phyloP scores from a whole-genome alignment of 2,329 filamentous ascomycete species.

The Aspergillus tamarii region DNA sequence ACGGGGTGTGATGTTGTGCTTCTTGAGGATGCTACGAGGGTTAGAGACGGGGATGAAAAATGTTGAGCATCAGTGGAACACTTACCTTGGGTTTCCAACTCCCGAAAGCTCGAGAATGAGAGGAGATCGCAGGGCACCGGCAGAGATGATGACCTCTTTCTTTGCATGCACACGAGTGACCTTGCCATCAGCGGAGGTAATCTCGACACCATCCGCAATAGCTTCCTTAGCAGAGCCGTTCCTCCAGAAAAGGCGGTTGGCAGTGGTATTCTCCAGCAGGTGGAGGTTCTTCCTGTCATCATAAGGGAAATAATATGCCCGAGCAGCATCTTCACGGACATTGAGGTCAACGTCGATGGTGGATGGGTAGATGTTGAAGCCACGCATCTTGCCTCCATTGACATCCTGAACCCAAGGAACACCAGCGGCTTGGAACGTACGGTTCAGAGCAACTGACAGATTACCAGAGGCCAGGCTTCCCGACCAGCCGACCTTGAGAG shows the following conservation, averaged over 20 bases:
- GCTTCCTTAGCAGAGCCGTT: conserved; percentile 19
- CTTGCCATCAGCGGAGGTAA: conserved; percentile 28
- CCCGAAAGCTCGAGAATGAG: conserved; percentile 64
- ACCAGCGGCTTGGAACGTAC: conserved; percentile 42
- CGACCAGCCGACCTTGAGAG: conserved; percentile 34
- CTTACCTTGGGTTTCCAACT: conserved; percentile 49
- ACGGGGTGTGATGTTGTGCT: conserved; percentile 30
- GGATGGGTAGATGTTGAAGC: conserved; percentile 47
- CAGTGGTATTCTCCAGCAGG: conserved; percentile 48
- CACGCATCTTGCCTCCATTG: conserved; percentile 50
- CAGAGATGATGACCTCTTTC: conserved; percentile 62
- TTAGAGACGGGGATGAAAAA: not conserved
- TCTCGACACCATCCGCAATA: conserved; percentile 35
- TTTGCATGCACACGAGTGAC: conserved; percentile 26
- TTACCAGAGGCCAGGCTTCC: conserved; percentile 26
- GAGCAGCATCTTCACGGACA: conserved; percentile 52
- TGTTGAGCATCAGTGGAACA: not conserved
- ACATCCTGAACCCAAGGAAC: conserved; percentile 47
- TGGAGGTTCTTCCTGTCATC: conserved; percentile 48
- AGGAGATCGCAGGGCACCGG: conserved; percentile 61
- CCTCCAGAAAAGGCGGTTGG: conserved; percentile 46
- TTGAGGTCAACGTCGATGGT: conserved; percentile 44
- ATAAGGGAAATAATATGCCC: conserved; percentile 53
- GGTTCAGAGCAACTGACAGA: conserved; percentile 37
- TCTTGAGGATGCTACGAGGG: conserved; percentile 25